These are phyloP conservation scores for Gastrolobium villosum DNA, from an alignment of 306 rosid species.

Conservation along the genomic window DNA sequence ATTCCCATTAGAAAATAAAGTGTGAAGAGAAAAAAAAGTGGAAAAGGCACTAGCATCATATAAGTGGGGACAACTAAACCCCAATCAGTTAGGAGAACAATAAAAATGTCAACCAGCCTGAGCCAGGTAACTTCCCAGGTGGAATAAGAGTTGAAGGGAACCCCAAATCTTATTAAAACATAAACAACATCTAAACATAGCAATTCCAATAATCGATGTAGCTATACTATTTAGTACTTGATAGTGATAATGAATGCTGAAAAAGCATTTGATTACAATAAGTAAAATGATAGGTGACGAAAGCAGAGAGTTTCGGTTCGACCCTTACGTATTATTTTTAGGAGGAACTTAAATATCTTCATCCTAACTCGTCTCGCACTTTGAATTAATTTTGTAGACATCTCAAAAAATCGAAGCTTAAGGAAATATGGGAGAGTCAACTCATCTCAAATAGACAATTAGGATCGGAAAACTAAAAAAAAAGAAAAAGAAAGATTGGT, in stretches of 20 bases:
- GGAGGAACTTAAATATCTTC: too few relatives aligned
- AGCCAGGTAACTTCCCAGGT: slow-evolving; percentile 44
- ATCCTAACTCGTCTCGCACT: too few relatives aligned
- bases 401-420: too few relatives aligned
- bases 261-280: slow-evolving; percentile 68
- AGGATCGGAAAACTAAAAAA: too few relatives aligned
- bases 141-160: slow-evolving; percentile 45
- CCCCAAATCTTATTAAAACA: slow-evolving; percentile 41
- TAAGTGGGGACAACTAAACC: slow-evolving; percentile 39
- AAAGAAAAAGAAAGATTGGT: not conserved
- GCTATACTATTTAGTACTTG: slow-evolving; percentile 44
- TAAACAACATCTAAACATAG: slow-evolving; percentile 57
- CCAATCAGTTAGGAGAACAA: slow-evolving; percentile 48
- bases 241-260: slow-evolving; percentile 47
- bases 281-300: slow-evolving; percentile 72
- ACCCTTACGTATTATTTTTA: too few relatives aligned
- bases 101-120: slow-evolving; percentile 52
- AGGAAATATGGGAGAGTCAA: too few relatives aligned
- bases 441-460: too few relatives aligned
- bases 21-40: not conserved
- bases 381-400: too few relatives aligned
- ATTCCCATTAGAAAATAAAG: slow-evolving; percentile 35
- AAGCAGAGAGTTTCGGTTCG: slow-evolving; percentile 46
- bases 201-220: slow-evolving; percentile 43
- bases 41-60: slow-evolving; percentile 51